A percentile compares a stretch with the other conserved stretches of the same genome.
Evolutionary conservation across 2,329 filamentous ascomycete genomes (phyloP).

Genomic region (Aureobasidium sp.): DNA sequence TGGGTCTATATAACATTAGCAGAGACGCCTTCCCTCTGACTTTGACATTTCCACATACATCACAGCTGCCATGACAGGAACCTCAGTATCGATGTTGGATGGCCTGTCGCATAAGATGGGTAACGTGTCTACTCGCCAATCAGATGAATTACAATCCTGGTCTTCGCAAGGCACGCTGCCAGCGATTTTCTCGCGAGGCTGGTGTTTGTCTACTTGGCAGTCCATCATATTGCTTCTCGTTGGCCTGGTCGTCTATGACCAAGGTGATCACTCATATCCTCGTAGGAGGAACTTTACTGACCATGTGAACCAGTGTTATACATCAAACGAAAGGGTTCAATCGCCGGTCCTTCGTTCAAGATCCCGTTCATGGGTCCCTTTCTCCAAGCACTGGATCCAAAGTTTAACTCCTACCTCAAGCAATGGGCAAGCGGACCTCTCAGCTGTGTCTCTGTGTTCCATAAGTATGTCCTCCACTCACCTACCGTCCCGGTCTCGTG

Average conservation of each 20-base stretch:
- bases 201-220: slow-evolving; percentile 2
- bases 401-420: slow-evolving; percentile 85
- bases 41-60: no score
- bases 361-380: slow-evolving; percentile 80
- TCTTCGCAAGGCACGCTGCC: neutral
- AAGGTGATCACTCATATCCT: neutral
- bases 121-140: neutral
- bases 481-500: neutral
- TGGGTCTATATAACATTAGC: neutral
- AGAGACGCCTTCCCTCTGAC: neutral
- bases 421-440: slow-evolving; percentile 91
- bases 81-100: neutral
- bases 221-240: neutral
- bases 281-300: neutral
- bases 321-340: slow-evolving; percentile 41
- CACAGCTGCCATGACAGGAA: neutral
- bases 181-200: neutral
- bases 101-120: neutral
- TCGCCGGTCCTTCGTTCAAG: slow-evolving; percentile 52
- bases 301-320: neutral
- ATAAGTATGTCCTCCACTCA: slow-evolving; percentile 72
- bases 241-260: slow-evolving; percentile 1
- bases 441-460: slow-evolving; percentile 96
- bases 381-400: slow-evolving; percentile 83
- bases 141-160: neutral